These are phyloP conservation scores for Leucoagaricus sp. DNA, from an alignment of 1,284 basidiomycete genomes.

Conservation along the genomic window DNA sequence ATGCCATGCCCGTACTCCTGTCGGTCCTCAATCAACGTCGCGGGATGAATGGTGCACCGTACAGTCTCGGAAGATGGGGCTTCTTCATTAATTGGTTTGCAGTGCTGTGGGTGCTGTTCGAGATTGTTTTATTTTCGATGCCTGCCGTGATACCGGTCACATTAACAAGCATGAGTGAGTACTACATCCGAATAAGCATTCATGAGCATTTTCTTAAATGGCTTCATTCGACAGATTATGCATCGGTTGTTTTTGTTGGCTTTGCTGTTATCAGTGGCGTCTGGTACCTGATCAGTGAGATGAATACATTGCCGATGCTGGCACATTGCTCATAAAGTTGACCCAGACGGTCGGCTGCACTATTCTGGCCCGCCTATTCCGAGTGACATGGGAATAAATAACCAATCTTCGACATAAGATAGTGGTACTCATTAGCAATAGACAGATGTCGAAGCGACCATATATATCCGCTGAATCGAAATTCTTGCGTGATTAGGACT, in stretches of 20 bases:
- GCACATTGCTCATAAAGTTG: constrained; percentile 11
- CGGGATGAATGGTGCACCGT: constrained; percentile 45
- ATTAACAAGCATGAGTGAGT: constrained; percentile 47
- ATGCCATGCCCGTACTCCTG: constrained; percentile 52
- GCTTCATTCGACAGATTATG: constrained; percentile 44
- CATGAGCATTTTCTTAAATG: neutral
- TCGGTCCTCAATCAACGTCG: constrained; percentile 40
- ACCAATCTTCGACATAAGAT: neutral
- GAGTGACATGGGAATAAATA: neutral
- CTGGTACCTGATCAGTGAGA: constrained; percentile 61
- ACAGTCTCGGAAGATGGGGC: constrained; percentile 43
- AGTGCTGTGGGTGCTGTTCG: constrained; percentile 50
- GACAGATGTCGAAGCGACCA: neutral
- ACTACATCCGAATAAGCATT: neutral
- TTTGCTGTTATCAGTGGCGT: constrained; percentile 52
- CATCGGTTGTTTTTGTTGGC: constrained; percentile 62
- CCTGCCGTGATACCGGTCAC: constrained; percentile 53
- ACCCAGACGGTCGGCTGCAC: constrained; percentile 37
- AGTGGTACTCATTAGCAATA: neutral
- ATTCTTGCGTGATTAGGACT: too few species aligned
- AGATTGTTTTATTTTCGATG: constrained; percentile 62
- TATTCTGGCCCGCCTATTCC: constrained; percentile 40
- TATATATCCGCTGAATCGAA: too few species aligned
- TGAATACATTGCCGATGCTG: neutral
- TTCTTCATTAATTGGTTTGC: constrained; percentile 41